Evolutionary conservation across 441 rosid species (phyloP), one percentile per base, ranked within the genome.

Genomic region (Erodium chrysanthum): DNA sequence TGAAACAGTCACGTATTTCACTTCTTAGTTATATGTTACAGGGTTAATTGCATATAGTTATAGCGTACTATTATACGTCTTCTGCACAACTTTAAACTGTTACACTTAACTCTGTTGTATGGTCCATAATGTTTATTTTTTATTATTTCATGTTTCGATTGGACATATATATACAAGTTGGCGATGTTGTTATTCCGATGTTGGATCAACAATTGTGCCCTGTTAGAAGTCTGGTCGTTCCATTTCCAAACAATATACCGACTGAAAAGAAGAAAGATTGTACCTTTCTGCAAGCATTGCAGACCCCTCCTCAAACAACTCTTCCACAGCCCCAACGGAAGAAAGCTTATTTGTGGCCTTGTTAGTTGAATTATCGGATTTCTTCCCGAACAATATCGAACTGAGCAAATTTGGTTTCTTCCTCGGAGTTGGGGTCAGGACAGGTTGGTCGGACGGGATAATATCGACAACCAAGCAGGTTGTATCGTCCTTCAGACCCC

Each of bases 401-500:
- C 77, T 75, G 37, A 95, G 80, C 74, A 80, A 65, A 74, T 82
- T 86, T 64, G 77, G 91, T 77, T 90, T 95, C 88, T 85, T 92
- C 76, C 72, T 84, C 1, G 90, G 96, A 12, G 76, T 69, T 56
- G 77, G 79, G 70, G 96, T 89, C 40, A 85, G 77, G 75, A 87
- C 72, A 2, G 90, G 97, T 66, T 74, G 79, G 80, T 86, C 96
- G 9, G 85, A 86, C 65, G 98, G 99, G 79, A 91, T 84, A 58
- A 95, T 85, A 80, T 95, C 99, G 80, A 95, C 99, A 79, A 95
- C 99, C 69, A 95, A 80, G 80, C 99, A 95, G 42, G 99, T 95
- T 25, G 99, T 95, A 80, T 95, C 99, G 76, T 95, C 99, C 79
- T 95, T 95, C 78, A 95, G 82, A 67, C 98, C 99, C 84, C 97